phyloP scores from a whole-genome alignment of 805 yeast genomes.

The Candida lessepsii region DNA sequence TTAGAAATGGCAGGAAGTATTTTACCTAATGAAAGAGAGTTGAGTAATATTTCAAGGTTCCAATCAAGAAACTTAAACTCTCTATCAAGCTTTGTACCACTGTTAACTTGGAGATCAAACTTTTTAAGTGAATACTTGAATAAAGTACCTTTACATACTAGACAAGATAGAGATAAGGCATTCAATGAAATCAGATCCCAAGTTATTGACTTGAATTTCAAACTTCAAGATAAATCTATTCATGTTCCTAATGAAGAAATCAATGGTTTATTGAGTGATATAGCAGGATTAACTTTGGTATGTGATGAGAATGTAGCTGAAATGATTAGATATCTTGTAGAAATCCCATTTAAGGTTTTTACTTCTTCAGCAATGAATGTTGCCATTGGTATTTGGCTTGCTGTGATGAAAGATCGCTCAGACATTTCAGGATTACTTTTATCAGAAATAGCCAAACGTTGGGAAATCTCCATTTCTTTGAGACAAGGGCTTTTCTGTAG shows the following conservation, averaged over 20 bases:
- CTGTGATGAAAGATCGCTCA: constrained; percentile 57
- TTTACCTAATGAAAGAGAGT: constrained; percentile 64
- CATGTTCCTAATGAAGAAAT: constrained; percentile 27
- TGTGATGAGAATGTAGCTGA: constrained; percentile 44
- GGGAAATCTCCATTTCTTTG: constrained; percentile 64
- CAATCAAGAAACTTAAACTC: constrained; percentile 48
- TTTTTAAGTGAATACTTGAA: constrained; percentile 34
- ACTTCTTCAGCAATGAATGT: constrained; percentile 57
- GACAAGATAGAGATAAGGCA: constrained; percentile 27
- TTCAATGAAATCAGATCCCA: constrained; percentile 28
- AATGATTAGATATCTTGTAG: constrained; percentile 51
- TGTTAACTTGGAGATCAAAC: constrained; percentile 66
- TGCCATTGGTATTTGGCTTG: constrained; percentile 78
- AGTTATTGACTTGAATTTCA: constrained; percentile 18
- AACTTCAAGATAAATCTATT: constrained; percentile 11
- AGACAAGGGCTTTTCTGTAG: constrained; percentile 65
- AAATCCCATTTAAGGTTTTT: constrained; percentile 69
- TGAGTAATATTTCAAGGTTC: constrained; percentile 46
- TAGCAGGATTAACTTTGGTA: constrained; percentile 37
- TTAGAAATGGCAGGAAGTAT: constrained; percentile 80
- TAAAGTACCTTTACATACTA: constrained; percentile 26
- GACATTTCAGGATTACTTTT: constrained; percentile 57
- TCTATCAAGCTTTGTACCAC: constrained; percentile 71
- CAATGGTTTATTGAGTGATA: constrained; percentile 44
- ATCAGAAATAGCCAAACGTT: constrained; percentile 64